Evolutionary conservation across 768 basidiomycete species (phyloP), one percentile per base, ranked within the genome.

Genomic region (Wakefieldia striispora): DNA sequence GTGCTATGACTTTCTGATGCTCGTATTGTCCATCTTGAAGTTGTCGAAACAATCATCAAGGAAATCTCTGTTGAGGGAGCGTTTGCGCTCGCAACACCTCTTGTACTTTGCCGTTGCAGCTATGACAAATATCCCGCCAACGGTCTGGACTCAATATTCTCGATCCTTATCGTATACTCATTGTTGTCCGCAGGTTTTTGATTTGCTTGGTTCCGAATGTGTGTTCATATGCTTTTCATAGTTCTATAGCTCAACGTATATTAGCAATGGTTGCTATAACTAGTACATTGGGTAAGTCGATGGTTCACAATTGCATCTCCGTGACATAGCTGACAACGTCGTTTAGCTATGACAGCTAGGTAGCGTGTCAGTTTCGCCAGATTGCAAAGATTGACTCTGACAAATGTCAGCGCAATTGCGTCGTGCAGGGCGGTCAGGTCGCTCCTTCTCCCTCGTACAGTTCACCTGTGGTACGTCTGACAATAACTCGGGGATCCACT

Each of bases 71-170:
- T 36, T 68, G 16, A 43, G 1, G 17, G 57, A 53, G 13, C 56
- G 42, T 8, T 38, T 66, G 20, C 43, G 39, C 31, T 27, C 43
- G 3, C 67, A 66, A 37, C 59, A 59, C 27, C 5, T 66, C 8
- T 12, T 43, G 10, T 59, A 66, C 31, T 66, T 65, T 21, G 47
- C 38, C 1, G 40, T 66, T n/a, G 45, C 43, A 0, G 51, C 54
- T 4, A 5, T 66, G 5, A 37, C 51, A 4, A 64, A 57, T 21
- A 42, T 68, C 17, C 40, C 52, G 6, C 50, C 58, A 26, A 43
- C 43, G 45, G 60, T 57, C 33, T 33, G 33, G 11, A 0, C 41
- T 38, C 20, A 21, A n/a, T 3, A 9, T 21, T 4, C 16, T 12
- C 19, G 2, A 6, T 14, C 35, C 13, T 6, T 27, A 5, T 2